Evolutionary conservation across 2,329 filamentous ascomycete species (phyloP), one percentile per base, ranked within the genome.

Genomic region (Ciborinia camelliae): DNA sequence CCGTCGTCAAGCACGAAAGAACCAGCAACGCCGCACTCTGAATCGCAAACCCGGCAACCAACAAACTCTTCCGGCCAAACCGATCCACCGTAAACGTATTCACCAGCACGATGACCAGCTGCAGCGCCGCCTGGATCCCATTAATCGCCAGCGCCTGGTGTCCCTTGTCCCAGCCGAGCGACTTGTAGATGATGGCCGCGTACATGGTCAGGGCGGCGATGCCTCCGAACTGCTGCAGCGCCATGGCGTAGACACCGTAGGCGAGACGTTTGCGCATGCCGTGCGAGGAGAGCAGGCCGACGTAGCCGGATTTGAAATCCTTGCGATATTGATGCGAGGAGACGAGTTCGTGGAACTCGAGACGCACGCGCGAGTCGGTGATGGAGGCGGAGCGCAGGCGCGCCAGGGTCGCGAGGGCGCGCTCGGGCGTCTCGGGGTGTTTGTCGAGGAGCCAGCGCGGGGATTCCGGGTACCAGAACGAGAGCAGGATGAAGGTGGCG

Each of bases 171-270:
- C 81, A 48, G 76, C 81, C 80, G 87, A 90, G 39, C 89, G 83
- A 75, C 88, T 87, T 77, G 80, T 90, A 90, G 72, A 90, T 88
- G 70, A 85, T 82, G 32, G 86, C 89, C 23, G 84, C 87, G 80
- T 90, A 90, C 15, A 84, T 83, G 80, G 90, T 91, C 68, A 91
- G 80, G 0, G 87, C 88, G 65, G 88, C 88, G 75, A 90, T 88
- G 30, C 88, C 88, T 12, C 87, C 89, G 50, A 90, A 81, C 75
- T 91, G 88, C 75, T 90, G 88, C 61, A 88, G 87, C 57, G 87
- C 82, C 74, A 90, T 90, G 76, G 90, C 78, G 61, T 89, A 77
- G 67, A 89, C 81, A 30, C 87, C 87, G 39, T 90, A 82, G 48
- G 80, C 77, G 69, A 91, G 81, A 62, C 88, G 84, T 79, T 87